A percentile compares a stretch with the other conserved stretches of the same genome.
Evolutionary conservation across 108 stramenopile genomes (phyloP).

Genomic region (Nitzschia putrida): DNA sequence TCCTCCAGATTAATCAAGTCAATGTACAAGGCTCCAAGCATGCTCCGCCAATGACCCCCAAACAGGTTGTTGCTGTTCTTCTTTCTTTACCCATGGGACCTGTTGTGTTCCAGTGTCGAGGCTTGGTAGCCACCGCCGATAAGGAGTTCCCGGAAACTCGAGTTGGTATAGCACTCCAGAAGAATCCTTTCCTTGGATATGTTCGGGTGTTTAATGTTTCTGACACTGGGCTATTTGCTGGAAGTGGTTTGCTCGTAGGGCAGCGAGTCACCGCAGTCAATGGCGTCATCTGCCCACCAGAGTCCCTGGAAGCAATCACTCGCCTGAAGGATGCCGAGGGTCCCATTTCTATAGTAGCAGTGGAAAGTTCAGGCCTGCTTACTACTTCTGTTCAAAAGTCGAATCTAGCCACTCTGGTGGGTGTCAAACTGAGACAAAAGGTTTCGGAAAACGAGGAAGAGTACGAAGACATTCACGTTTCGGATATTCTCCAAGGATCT

Average conservation of each 20-base stretch:
- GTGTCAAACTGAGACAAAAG: background rate
- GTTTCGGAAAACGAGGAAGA: background rate
- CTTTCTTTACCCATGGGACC: no score
- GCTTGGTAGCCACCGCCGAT: no score
- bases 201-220: background rate
- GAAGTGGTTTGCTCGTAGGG: constrained; percentile 13
- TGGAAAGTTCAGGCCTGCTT: background rate
- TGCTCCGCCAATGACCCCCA: no score
- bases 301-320: background rate
- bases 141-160: no score
- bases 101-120: no score
- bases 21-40: no score
- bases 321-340: background rate
- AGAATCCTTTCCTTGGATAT: no score
- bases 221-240: constrained; percentile 20
- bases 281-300: background rate
- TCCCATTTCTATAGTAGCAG: background rate
- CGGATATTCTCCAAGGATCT: background rate
- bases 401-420: background rate
- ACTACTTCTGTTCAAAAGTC: constrained; percentile 1
- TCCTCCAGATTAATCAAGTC: no score
- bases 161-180: no score
- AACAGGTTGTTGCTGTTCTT: no score
- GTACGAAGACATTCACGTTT: background rate
- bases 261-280: constrained; percentile 16